A percentile compares a stretch with the other conserved stretches of the same genome.
These are phyloP conservation scores for Pleurotus tuber-regium DNA, from an alignment of 768 basidiomycete genomes.

Conservation along the genomic window DNA sequence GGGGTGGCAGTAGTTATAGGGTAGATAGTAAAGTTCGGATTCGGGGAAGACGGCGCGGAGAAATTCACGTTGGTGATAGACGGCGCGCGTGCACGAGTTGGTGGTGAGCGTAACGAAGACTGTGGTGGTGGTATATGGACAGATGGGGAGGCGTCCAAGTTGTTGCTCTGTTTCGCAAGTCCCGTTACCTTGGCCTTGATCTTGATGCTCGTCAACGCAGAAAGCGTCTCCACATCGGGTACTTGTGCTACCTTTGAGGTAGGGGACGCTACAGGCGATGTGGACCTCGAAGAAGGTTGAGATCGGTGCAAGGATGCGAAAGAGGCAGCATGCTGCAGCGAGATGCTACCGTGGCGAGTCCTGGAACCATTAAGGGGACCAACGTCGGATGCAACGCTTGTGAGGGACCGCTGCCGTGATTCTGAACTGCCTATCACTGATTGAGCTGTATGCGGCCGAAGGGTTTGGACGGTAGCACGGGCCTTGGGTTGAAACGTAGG, in stretches of 20 bases:
- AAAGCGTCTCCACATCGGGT: slow-evolving; percentile 11
- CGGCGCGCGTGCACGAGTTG: slow-evolving; percentile 33
- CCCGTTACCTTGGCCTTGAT: slow-evolving; percentile 65
- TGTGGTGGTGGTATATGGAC: slow-evolving; percentile 19
- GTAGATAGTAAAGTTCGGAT: slow-evolving; percentile 33
- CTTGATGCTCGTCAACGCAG: slow-evolving; percentile 22
- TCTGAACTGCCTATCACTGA: slow-evolving; percentile 34
- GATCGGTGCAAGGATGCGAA: slow-evolving; percentile 32
- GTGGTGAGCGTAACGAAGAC: slow-evolving; percentile 23
- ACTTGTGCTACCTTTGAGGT: slow-evolving; percentile 14
- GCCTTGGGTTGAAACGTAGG: slow-evolving; percentile 21
- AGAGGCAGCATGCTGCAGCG: slow-evolving; percentile 36
- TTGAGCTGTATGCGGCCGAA: slow-evolving; percentile 30
- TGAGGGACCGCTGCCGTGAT: slow-evolving; percentile 25
- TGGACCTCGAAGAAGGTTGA: slow-evolving; percentile 18
- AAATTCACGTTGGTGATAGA: slow-evolving; percentile 37
- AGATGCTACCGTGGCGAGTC: slow-evolving; percentile 27
- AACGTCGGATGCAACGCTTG: slow-evolving; percentile 23
- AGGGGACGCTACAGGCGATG: slow-evolving; percentile 16
- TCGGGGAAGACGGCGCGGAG: slow-evolving; percentile 23
- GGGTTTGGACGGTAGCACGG: slow-evolving; percentile 21
- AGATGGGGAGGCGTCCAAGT: slow-evolving; percentile 17
- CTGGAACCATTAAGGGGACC: slow-evolving; percentile 17
- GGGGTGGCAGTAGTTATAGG: slow-evolving; percentile 56
- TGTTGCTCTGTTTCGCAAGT: slow-evolving; percentile 34